Base-by-base conservation (phyloP, 768 basidiomycete species). In the Tylopilus vinaceipallidus region DNA sequence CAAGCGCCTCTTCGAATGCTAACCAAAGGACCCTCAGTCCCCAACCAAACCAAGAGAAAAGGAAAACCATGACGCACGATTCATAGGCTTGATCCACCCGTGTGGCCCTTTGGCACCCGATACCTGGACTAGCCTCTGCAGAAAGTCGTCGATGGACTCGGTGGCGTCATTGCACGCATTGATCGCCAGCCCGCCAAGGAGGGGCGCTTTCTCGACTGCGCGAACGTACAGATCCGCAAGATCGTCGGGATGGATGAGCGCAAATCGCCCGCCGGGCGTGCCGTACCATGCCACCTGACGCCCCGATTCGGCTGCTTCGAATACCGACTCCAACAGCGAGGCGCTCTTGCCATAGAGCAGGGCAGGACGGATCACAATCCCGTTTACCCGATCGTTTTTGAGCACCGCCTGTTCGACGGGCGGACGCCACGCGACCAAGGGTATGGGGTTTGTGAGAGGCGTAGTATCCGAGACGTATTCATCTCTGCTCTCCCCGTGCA, bases 171-270 rank as follows among this genome's bases (percentile, higher is more conserved):
- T 73, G 22, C 55, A 44, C 7, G 55, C 67, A 11, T 72, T 53
- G 47, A 73, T 65, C 3, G 63, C 59, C 14, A 67, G 58, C 6
- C 68, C 67, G 3, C 54, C 52, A 38, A 62, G 55, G 19, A 70
- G 54, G 9, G 58, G 58, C 6, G 66, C 68, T 41, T 64, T 60
- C 52, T 72, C 70, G 1, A 50, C 70, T 1, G 61, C 67, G 13
- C 69, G 53, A 10, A 73, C 47, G 43, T 65, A 71, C 12, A 66
- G 24, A 37, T 72, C 70, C 10, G 71, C 71, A 19, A 68, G 56
- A 46, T 71, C 71, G 37, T 73, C 71, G 5, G 45, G 14, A 43
- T 73, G 70, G 16, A 73, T 62, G 16, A 65, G 52, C 11, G 59
- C 36, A 19, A 57, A 52, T n/a, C 68, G 61, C 11, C 59, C 49